phyloP scores from a whole-genome alignment of 768 basidiomycete genomes.

The Boletales sp. region DNA sequence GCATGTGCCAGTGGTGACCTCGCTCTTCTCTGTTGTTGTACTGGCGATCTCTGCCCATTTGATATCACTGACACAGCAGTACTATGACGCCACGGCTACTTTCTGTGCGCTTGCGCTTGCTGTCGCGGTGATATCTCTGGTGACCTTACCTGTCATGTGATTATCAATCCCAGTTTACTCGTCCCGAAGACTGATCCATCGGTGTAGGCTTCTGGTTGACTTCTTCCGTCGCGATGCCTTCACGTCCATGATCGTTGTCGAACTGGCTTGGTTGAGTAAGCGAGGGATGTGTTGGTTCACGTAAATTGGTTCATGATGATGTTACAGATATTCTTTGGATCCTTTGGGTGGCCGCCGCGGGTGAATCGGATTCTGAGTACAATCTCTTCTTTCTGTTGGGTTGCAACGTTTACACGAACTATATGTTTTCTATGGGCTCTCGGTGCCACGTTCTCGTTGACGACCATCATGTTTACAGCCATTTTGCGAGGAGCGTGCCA shows the following conservation, averaged over 20 bases:
- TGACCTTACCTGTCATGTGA: slow-evolving; percentile 30
- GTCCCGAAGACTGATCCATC: background rate
- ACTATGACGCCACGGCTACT: background rate
- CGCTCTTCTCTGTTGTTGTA: slow-evolving; percentile 29
- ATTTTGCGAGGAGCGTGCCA: slow-evolving; percentile 18
- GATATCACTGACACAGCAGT: slow-evolving; percentile 16
- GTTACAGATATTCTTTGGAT: slow-evolving; percentile 31
- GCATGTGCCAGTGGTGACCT: slow-evolving; percentile 7
- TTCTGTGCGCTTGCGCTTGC: slow-evolving; percentile 28
- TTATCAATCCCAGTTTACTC: background rate
- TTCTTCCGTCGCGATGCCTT: slow-evolving; percentile 32
- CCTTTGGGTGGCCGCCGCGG: slow-evolving; percentile 39
- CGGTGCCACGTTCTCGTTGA: background rate
- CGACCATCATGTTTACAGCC: slow-evolving; percentile 4
- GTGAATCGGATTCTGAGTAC: no score
- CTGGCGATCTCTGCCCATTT: slow-evolving; percentile 29
- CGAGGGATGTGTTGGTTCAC: background rate
- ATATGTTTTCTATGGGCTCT: slow-evolving; percentile 2
- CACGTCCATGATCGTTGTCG: slow-evolving; percentile 37
- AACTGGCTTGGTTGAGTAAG: slow-evolving; percentile 38
- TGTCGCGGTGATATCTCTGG: slow-evolving; percentile 23
- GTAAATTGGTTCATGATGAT: background rate
- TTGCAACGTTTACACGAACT: slow-evolving; percentile 1
- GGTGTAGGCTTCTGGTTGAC: slow-evolving; percentile 35
- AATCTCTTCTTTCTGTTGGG: slow-evolving; percentile 13